phyloP scores from a whole-genome alignment of 2,329 filamentous ascomycete species.

The Neopestalotiopsis sp. region DNA sequence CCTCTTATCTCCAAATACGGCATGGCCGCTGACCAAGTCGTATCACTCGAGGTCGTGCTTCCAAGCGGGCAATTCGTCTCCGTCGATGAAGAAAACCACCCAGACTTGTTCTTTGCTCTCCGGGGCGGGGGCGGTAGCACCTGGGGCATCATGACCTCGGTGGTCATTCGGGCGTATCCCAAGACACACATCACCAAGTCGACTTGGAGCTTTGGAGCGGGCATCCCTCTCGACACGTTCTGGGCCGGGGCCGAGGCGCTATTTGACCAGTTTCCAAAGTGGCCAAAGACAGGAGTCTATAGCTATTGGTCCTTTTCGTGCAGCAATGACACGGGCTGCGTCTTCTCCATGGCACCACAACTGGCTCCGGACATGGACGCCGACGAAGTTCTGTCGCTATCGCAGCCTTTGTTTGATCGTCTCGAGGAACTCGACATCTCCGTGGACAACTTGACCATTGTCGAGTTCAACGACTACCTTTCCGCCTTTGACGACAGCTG shows the following conservation, averaged over 20 bases:
- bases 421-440: conserved; percentile 22
- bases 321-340: conserved; percentile 18
- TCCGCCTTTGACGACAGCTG: conserved; percentile 26
- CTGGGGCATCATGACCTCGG: conserved; percentile 48
- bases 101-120: conserved; percentile 57
- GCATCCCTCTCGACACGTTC: background rate
- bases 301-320: conserved; percentile 27
- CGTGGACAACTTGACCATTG: conserved; percentile 22
- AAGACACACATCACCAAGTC: conserved; percentile 40
- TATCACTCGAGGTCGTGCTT: conserved; percentile 55
- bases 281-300: conserved; percentile 31
- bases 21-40: conserved; percentile 52
- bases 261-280: conserved; percentile 38
- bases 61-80: conserved; percentile 47
- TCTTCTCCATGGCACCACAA: conserved; percentile 20
- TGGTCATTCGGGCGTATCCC: conserved; percentile 41
- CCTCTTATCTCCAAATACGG: conserved; percentile 52
- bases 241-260: conserved; percentile 24
- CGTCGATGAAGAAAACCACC: conserved; percentile 45
- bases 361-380: background rate
- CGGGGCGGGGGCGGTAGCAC: conserved; percentile 50
- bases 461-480: conserved; percentile 24
- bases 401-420: conserved; percentile 25
- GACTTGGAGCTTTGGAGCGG: conserved; percentile 36
- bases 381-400: conserved; percentile 18